Evolutionary conservation across 352 stramenopile species (phyloP).

Genomic region (Pythium monospermum): DNA sequence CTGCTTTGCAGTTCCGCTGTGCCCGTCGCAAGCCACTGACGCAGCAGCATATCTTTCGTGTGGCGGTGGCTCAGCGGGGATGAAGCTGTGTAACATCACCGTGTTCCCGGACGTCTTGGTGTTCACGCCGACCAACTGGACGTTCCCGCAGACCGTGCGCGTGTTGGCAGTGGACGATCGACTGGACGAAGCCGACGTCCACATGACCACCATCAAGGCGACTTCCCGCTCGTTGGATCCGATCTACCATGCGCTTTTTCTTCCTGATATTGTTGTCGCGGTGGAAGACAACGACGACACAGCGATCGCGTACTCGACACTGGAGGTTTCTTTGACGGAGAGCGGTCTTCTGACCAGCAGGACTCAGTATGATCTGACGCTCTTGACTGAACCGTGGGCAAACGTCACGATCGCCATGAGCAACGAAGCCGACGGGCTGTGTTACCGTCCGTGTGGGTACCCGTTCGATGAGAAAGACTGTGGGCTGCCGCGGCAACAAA

Average conservation of each 20-base stretch:
- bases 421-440: conserved; percentile 54
- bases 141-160: conserved; percentile 51
- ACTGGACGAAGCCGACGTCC: conserved; percentile 61
- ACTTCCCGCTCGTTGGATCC: conserved; percentile 40
- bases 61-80: conserved; percentile 7
- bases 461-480: conserved; percentile 45
- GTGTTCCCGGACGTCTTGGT: conserved; percentile 38
- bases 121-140: conserved; percentile 56
- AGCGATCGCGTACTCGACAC: conserved; percentile 41
- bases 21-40: not conserved
- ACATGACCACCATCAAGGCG: conserved; percentile 48
- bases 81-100: conserved; percentile 63
- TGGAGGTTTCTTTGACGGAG: conserved; percentile 35
- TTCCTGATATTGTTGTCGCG: conserved; percentile 59
- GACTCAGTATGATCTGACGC: conserved; percentile 37
- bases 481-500: conserved; percentile 63
- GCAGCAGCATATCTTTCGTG: conserved; percentile 2
- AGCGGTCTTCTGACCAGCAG: conserved; percentile 15
- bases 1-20: conserved; percentile 22
- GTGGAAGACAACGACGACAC: conserved; percentile 67
- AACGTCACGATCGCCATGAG: conserved; percentile 76
- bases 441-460: conserved; percentile 70
- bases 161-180: conserved; percentile 67
- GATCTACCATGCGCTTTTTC: conserved; percentile 48
- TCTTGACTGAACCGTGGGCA: conserved; percentile 58